Conservation (phyloP, 1,139 yeast genomes). For the Yamadazyma trypodendri region DNA sequence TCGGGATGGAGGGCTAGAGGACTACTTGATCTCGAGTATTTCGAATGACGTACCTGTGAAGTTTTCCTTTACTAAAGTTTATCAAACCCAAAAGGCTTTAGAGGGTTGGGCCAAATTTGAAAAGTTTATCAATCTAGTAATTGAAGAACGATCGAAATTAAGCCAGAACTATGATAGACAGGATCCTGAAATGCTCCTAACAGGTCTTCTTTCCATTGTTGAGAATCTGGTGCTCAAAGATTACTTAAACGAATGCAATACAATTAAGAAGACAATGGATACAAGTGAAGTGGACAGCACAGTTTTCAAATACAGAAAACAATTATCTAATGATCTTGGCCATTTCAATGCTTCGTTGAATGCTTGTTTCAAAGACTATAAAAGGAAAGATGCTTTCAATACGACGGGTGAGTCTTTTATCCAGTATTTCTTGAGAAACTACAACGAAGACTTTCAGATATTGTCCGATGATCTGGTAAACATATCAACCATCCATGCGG, state of each 20-base stretch:
- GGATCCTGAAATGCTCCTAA: constrained; percentile 20
- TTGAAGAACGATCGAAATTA: constrained; percentile 15
- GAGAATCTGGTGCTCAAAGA: constrained; percentile 21
- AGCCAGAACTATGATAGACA: constrained; percentile 9
- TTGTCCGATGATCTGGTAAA: constrained; percentile 35
- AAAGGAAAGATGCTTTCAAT: constrained; percentile 6
- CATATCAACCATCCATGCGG: constrained; percentile 65
- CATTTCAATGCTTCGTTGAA: constrained; percentile 29
- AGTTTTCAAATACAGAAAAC: constrained; percentile 12
- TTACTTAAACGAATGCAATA: constrained; percentile 21
- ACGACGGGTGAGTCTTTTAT: constrained; percentile 24
- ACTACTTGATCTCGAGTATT: constrained; percentile 13
- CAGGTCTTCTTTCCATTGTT: constrained; percentile 20
- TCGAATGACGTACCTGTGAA: constrained; percentile 1
- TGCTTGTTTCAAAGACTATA: constrained; percentile 20
- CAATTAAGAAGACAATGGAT: not conserved
- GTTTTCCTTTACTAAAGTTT: constrained; percentile 8
- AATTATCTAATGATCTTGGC: constrained; percentile 19
- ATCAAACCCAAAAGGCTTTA: constrained; percentile 7
- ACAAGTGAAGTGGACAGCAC: constrained; percentile 5
- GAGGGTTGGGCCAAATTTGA: constrained; percentile 6
- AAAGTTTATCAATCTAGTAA: constrained; percentile 14
- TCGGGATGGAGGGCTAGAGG: constrained; percentile 15
- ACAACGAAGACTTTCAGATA: constrained; percentile 41
- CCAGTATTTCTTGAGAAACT: constrained; percentile 43